Percentiles rank a stretch among this genome's conserved stretches.
Evolutionary conservation across 495 filamentous ascomycete species (phyloP).

Genomic region (Hypoxylon subgilvum): DNA sequence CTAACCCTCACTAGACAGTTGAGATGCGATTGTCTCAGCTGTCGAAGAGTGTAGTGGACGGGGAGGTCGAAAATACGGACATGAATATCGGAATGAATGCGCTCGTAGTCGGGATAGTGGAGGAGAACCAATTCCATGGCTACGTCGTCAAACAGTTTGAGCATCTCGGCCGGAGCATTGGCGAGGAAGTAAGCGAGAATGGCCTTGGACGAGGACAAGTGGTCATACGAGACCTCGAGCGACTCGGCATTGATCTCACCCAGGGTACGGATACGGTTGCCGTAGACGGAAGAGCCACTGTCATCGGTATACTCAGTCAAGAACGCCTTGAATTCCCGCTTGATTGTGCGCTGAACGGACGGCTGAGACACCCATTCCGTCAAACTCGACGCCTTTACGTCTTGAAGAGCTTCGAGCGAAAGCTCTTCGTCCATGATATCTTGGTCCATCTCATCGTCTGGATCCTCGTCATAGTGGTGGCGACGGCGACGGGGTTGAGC

Average conservation of each 20-base stretch:
- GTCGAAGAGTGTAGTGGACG: conserved; percentile 93
- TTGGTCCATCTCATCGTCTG: conserved; percentile 87
- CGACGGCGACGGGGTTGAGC: conserved; percentile 79
- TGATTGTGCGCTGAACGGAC: conserved; percentile 89
- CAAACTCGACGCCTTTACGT: conserved; percentile 90
- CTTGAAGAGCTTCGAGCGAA: conserved; percentile 85
- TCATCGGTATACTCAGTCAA: conserved; percentile 93
- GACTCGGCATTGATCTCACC: conserved; percentile 97
- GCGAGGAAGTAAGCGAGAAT: conserved; percentile 97
- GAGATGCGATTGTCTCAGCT: conserved; percentile 93
- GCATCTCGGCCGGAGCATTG: conserved; percentile 89
- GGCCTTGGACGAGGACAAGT: conserved; percentile 87
- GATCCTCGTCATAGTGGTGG: conserved; percentile 90
- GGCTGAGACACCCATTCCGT: conserved; percentile 94
- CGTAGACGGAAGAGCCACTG: conserved; percentile 87
- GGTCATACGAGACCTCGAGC: conserved; percentile 93
- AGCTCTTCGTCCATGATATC: conserved; percentile 95
- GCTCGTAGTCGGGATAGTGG: conserved; percentile 96
- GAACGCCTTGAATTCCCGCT: conserved; percentile 96
- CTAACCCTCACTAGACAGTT: conserved; percentile 95
- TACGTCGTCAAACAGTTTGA: conserved; percentile 96
- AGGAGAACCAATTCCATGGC: conserved; percentile 94
- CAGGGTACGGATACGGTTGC: conserved; percentile 86
- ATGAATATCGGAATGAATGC: conserved; percentile 97
- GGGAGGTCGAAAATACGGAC: conserved; percentile 95